Evolutionary conservation across 2,329 filamentous ascomycete genomes (phyloP), one percentile per base, ranked within the genome.

Genomic region (Talaromyces sp.): DNA sequence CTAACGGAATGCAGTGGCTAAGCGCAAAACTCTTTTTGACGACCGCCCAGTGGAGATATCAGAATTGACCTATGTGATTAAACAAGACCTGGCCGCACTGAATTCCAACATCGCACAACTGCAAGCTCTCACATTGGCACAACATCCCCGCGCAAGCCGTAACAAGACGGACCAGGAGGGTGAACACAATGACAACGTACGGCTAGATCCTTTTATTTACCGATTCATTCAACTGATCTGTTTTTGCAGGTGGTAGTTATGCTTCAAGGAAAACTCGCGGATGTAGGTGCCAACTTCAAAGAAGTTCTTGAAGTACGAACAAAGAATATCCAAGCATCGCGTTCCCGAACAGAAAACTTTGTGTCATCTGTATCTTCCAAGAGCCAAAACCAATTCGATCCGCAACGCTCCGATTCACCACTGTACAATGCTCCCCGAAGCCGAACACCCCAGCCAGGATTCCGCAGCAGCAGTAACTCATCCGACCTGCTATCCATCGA

Each of bases 11-110:
- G 58, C 56, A 90, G 87, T 99, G 72, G 95, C 95, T n/a, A 93
- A 92, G 76, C 87, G 93, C 70, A 96, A 96, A 78, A 96, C 95
- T 10, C 86, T 99, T 50, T 99, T 99, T 74, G 95, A 99, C 75
- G 95, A 99, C 79, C 86, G 91, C 73, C 92, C 95, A 0, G 90
- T 97, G 59, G 95, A 99, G 77, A 97, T 98, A 75, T 95, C 95
- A 75, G 92, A 98, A 76, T 86, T 97, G 74, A 97, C 93, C 8
- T 97, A 93, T 71, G 90, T 98, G 71, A 97, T 98, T 81, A 98
- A 98, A 79, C 93, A 98, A 81, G 93, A 98, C 71, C 85, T 98
- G 57, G 91, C 91, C 1, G 86, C 83, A 4, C 76, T 90, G 61
- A 98, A 97, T 76, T 87, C 91, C 66, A 90, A 96, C 71, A 98